phyloP scores from a whole-genome alignment of 805 yeast genomes.

The Candida piceae region DNA sequence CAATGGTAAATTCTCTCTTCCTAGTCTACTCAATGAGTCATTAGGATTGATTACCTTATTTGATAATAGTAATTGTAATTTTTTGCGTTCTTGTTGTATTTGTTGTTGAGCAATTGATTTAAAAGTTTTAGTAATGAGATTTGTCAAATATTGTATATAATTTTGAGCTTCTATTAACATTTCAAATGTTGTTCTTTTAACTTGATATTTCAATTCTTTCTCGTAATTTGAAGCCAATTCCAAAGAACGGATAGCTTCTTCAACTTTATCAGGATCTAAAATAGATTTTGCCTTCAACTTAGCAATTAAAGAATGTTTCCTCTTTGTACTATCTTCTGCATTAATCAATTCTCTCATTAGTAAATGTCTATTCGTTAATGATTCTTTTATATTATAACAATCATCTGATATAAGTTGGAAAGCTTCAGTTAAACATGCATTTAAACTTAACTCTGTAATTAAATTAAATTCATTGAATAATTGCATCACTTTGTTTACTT shows the following conservation, averaged over 20 bases:
- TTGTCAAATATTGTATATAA: conserved; percentile 54
- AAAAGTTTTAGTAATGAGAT: conserved; percentile 42
- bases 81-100: conserved; percentile 83
- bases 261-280: conserved; percentile 82
- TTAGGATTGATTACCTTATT: conserved; percentile 35
- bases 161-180: conserved; percentile 70
- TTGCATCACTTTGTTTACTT: conserved; percentile 62
- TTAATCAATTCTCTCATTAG: conserved; percentile 82
- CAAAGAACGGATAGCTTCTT: conserved; percentile 77
- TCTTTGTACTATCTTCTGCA: conserved; percentile 70
- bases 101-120: conserved; percentile 59
- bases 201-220: conserved; percentile 68
- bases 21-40: conserved; percentile 61
- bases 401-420: conserved; percentile 61
- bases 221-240: conserved; percentile 77
- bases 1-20: conserved; percentile 59
- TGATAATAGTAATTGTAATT: conserved; percentile 64
- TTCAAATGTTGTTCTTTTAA: conserved; percentile 78
- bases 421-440: conserved; percentile 75
- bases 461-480: conserved; percentile 74
- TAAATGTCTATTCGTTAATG: conserved; percentile 86
- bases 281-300: conserved; percentile 67
- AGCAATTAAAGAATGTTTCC: conserved; percentile 66
- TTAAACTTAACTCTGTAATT: conserved; percentile 62
- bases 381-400: conserved; percentile 84